Evolutionary conservation across 305 asterid genomes (phyloP), one percentile per base, ranked within the genome.

Genomic region (Fraxinus baroniana): DNA sequence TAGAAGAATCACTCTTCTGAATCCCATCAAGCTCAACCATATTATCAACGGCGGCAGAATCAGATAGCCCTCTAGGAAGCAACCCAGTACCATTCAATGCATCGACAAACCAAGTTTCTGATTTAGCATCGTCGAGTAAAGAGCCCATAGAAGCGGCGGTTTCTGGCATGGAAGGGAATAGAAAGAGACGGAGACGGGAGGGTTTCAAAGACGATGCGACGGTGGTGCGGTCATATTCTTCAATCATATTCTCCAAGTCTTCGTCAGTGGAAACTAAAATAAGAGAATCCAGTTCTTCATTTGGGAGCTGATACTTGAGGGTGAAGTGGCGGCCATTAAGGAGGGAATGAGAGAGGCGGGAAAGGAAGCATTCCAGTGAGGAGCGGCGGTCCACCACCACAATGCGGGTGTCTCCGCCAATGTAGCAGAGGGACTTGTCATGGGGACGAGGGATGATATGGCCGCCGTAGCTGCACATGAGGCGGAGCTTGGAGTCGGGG

Each of bases 381-480:
- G 89, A 76, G 32, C 81, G 86, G 82, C 94, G 90, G 32, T 91
- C 96, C 0, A 83, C 86, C n/a, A 86, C 90, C 64, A 92, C 90
- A 75, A 92, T 89, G 85, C 96, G 94, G 24, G 94, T 92, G 10
- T 89, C 92, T 9, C 96, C 96, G 32, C 96, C 94, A 3, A 89
- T 88, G 75, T 92, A 92, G 84, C 92, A 86, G 71, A 92, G 89
- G 81, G 93, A 84, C 64, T 87, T 88, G 86, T 92, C 91, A 78
- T 90, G 92, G 36, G 92, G 93, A 26, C 91, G 93, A 79, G 95
- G 95, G 82, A 92, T 89, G 83, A 91, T 90, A 86, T 90, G 94
- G 28, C 94, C 94, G 28, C 91, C 92, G 78, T 87, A 91, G 86
- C 94, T 88, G 85, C 94, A 91, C 92, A 90, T 85, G 35, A 91